Conservation (phyloP, 78 protist genomes). For the Dictyostelium firmibasis region DNA sequence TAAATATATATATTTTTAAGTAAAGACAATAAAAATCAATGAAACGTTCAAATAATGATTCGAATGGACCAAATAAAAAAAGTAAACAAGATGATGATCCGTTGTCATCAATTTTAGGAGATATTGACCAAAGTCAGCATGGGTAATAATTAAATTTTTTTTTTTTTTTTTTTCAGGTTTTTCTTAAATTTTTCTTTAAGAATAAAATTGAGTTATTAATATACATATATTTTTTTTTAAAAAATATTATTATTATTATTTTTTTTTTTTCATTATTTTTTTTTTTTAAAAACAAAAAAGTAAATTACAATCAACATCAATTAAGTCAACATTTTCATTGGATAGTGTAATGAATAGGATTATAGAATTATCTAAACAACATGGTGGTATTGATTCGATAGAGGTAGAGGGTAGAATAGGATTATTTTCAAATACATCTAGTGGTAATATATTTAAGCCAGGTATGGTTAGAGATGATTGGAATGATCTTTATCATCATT, state of each 20-base stretch:
- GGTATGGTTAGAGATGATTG: slow-evolving; percentile 51
- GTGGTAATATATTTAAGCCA: slow-evolving; percentile 17
- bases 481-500: not conserved
- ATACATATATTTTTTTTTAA: too few species aligned
- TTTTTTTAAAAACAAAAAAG: too few species aligned
- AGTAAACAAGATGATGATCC: slow-evolving; percentile 29
- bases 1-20: too few species aligned
- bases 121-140: slow-evolving; percentile 16
- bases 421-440: not conserved
- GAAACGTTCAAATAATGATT: not conserved
- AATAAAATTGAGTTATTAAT: too few species aligned
- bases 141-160: slow-evolving; percentile 17
- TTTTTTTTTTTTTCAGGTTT: too few species aligned
- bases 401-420: slow-evolving; percentile 71
- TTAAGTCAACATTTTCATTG: slow-evolving; percentile 35
- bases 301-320: slow-evolving; percentile 21
- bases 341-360: slow-evolving; percentile 34
- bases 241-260: too few species aligned
- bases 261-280: too few species aligned
- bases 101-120: slow-evolving; percentile 34
- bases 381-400: slow-evolving; percentile 4
- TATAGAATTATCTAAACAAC: not conserved
- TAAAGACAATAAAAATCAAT: not conserved
- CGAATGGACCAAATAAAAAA: not conserved
- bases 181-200: too few species aligned